Percentiles rank a stretch among this genome's conserved stretches.
phyloP scores from a whole-genome alignment of 371 early-diverging fungal genomes.

The Syncephalastrum sp. region DNA sequence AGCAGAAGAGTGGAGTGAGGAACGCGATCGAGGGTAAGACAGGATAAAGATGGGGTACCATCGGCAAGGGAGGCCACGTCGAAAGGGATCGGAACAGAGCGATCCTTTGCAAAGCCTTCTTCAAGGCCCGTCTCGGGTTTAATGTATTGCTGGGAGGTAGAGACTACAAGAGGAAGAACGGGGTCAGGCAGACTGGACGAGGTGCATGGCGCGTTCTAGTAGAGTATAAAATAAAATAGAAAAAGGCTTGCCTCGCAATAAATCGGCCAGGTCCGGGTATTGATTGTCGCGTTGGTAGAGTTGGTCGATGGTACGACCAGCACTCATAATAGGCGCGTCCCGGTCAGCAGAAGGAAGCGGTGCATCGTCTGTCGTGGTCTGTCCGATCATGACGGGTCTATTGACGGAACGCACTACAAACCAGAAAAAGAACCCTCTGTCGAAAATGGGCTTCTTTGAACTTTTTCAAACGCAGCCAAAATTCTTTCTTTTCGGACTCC shows the following conservation, averaged over 20 bases:
- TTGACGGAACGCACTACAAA: too few species aligned
- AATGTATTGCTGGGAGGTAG: neutral
- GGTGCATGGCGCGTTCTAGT: constrained; percentile 5
- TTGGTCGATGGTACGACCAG: constrained; percentile 43
- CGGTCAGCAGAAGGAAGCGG: too few species aligned
- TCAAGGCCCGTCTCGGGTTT: neutral
- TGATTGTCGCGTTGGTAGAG: constrained; percentile 43
- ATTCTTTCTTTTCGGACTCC: too few species aligned
- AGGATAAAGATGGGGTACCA: too few species aligned
- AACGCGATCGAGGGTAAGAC: too few species aligned
- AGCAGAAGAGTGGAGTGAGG: neutral
- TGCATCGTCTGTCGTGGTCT: too few species aligned
- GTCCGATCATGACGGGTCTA: too few species aligned
- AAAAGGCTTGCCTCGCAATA: constrained; percentile 26
- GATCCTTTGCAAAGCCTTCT: neutral
- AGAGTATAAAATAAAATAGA: neutral
- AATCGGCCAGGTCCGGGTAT: constrained; percentile 48
- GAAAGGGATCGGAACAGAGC: neutral
- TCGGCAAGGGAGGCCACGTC: too few species aligned
- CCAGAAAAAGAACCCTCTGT: too few species aligned
- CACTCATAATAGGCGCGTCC: constrained; percentile 8
- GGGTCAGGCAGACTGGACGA: neutral
- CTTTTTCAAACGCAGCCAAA: too few species aligned
- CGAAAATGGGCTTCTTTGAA: too few species aligned
- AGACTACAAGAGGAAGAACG: neutral